Evolutionary conservation across 2,329 filamentous ascomycete genomes (phyloP).

Genomic region (Colletotrichum noveboracense): DNA sequence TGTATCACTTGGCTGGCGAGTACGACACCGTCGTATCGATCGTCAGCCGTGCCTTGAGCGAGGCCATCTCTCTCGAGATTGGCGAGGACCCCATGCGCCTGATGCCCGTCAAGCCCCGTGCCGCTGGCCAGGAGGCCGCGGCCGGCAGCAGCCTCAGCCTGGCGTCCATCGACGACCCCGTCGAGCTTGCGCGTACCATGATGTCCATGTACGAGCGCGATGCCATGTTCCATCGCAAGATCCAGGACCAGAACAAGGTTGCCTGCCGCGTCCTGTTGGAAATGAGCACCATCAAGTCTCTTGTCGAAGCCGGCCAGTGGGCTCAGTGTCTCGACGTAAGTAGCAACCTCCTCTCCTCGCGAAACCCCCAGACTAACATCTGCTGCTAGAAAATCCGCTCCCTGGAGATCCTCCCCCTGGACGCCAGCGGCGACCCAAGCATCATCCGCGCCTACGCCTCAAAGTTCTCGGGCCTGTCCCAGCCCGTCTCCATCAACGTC

Average conservation of each 20-base stretch:
- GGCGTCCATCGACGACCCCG: conserved; percentile 64
- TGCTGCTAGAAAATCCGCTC: conserved; percentile 68
- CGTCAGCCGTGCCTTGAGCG: conserved; percentile 87
- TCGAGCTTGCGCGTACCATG: conserved; percentile 65
- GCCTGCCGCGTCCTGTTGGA: conserved; percentile 63
- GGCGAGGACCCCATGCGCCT: conserved; percentile 81
- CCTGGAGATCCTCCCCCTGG: conserved; percentile 81
- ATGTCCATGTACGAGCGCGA: conserved; percentile 68
- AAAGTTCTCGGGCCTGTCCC: conserved; percentile 78
- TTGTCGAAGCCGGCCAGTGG: conserved; percentile 62
- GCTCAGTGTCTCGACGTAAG: conserved; percentile 64
- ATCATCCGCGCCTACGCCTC: conserved; percentile 81
- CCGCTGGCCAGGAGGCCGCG: conserved; percentile 42
- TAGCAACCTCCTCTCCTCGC: conserved; percentile 22
- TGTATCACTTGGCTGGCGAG: conserved; percentile 94
- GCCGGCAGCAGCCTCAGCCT: conserved; percentile 63
- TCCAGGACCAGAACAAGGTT: conserved; percentile 60
- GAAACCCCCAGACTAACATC: not conserved
- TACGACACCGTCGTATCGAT: conserved; percentile 94
- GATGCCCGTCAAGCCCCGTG: conserved; percentile 79
- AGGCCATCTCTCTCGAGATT: conserved; percentile 85
- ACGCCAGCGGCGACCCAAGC: conserved; percentile 75
- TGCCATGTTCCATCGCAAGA: conserved; percentile 64
- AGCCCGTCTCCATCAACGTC: conserved; percentile 85
- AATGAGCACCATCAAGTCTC: conserved; percentile 65